A percentile compares a stretch with the other conserved stretches of the same genome.
These are phyloP conservation scores for Syzygium syzygioides DNA, from an alignment of 441 rosid species.

Conservation along the genomic window DNA sequence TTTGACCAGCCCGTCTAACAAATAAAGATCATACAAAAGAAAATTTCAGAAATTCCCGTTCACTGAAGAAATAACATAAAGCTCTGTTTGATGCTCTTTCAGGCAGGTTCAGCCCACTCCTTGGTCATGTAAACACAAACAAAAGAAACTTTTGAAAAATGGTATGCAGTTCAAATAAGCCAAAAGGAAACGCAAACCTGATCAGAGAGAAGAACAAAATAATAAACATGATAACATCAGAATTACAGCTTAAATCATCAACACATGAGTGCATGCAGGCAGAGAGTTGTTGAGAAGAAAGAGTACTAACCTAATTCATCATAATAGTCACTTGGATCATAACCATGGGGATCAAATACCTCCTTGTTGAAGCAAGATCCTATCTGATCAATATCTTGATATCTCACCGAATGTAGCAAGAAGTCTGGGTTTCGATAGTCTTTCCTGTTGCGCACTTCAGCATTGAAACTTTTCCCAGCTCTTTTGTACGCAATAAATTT, in stretches of 20 bases:
- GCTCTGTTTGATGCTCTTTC: neutral
- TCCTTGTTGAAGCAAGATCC: conserved; percentile 95
- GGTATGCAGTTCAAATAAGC: neutral
- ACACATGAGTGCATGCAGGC: neutral
- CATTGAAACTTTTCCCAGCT: conserved; percentile 89
- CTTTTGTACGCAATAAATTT: conserved; percentile 73
- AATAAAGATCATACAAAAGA: neutral
- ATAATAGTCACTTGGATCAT: conserved; percentile 75
- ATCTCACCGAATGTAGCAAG: conserved; percentile 85
- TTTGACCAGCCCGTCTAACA: neutral
- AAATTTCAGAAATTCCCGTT: neutral
- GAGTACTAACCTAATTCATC: conserved; percentile 65
- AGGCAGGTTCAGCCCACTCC: neutral
- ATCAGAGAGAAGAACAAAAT: neutral
- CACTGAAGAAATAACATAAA: neutral
- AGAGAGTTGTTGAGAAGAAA: neutral
- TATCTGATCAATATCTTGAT: conserved; percentile 90
- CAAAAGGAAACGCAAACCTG: neutral
- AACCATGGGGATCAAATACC: conserved; percentile 92
- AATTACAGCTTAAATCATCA: neutral
- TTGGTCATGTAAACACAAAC: neutral
- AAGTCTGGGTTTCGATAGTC: conserved; percentile 96
- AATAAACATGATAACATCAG: neutral
- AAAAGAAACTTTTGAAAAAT: neutral
- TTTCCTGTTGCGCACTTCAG: conserved; percentile 87